Evolutionary conservation across 2,329 filamentous ascomycete species (phyloP).

Genomic region (Ceratocystis ficicola): DNA sequence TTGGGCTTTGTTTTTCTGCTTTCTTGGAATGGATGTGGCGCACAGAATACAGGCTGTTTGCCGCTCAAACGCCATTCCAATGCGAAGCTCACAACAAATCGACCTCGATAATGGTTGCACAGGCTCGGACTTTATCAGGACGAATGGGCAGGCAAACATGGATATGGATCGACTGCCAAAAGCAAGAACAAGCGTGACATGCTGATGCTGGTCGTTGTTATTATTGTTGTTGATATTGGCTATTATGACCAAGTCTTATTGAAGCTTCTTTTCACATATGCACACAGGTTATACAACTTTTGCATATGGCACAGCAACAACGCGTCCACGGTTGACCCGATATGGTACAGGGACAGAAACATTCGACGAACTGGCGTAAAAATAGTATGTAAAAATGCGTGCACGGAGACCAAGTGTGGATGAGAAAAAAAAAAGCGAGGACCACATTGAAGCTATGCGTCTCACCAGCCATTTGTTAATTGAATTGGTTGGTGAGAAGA

Average conservation of each 20-base stretch:
- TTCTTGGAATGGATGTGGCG: neutral
- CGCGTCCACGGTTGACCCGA: constrained; percentile 3
- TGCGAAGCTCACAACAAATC: no score
- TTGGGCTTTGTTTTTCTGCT: no score
- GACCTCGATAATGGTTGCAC: neutral
- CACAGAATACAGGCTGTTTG: neutral
- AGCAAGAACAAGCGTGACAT: neutral
- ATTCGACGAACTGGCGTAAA: constrained; percentile 11
- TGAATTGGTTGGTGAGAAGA: constrained; percentile 1
- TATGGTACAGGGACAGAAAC: constrained; percentile 4
- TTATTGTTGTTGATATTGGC: neutral
- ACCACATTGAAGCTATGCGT: neutral
- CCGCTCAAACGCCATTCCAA: neutral
- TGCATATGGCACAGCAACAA: neutral
- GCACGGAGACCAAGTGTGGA: neutral
- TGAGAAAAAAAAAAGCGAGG: neutral
- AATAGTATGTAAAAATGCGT: neutral
- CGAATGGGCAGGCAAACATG: constrained; percentile 9
- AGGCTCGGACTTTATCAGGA: neutral
- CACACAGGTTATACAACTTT: neutral
- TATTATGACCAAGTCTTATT: constrained; percentile 1
- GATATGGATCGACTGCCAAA: constrained; percentile 11
- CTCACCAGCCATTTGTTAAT: constrained; percentile 7
- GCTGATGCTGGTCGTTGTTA: neutral
- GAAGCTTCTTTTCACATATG: constrained; percentile 3